Base-by-base conservation (phyloP, 805 yeast species). In the Debaryomyces tyrocola region DNA sequence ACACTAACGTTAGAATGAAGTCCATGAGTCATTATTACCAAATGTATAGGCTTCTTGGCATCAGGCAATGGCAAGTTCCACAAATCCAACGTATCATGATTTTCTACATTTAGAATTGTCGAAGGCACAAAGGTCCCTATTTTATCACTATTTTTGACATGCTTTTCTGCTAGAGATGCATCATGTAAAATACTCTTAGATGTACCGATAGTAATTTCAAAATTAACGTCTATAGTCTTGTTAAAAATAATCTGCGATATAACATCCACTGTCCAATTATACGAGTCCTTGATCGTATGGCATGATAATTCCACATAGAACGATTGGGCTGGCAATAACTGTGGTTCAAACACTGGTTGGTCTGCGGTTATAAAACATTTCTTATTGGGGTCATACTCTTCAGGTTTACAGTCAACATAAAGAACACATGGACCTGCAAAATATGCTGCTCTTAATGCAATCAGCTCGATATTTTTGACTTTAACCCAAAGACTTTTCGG, bases 1-100 rank as follows among this genome's bases (percentile, higher is more conserved):
- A 96, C 90, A 1, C 94, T 84, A 4, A 84, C 79, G 58, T 91
- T 94, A 1, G 97, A 88, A 58, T 90, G 96, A 20, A 94, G 76
- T 0, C 99, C 99, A 63, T 94, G 99, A 0, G 97, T 90, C 10
- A 91, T 55, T 4, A 94, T 74, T 2, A 92, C 94, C 46, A 94
- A 69, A 70, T 94, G 99, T 11, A 84, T 79, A 0, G 95, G 94
- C 47, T 67, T 63, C 0, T 75, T 68, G 9, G 67, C 46, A 46
- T 58, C 47, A 2, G 77, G 79, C 0, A 68, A 48, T 0, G 95
- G 94, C 33, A 75, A 60, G 60, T 81, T 79, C 97, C 98, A 94
- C 28, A 92, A 59, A 44, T 82, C 85, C 3, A 75, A 54, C 0
- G 96, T 87, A 52, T 82, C 86, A 51, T 72, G 68, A 46, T 78